Conservation (phyloP, 345 rosid species). For the Corchorus olitorius region DNA sequence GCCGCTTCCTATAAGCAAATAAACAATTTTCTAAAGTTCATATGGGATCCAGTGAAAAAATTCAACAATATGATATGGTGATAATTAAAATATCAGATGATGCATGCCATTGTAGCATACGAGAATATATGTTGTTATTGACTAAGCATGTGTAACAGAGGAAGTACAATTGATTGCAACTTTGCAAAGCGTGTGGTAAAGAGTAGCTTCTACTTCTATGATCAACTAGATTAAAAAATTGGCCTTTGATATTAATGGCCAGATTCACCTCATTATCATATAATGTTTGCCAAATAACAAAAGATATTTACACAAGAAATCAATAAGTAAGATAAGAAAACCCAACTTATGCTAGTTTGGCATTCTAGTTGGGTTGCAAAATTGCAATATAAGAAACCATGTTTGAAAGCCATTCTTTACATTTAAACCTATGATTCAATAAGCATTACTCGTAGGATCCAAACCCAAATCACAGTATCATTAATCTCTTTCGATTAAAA, state of each 20-base stretch:
- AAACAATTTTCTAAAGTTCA: conserved; percentile 15
- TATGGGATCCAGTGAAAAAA: background rate
- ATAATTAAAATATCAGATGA: background rate
- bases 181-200: background rate
- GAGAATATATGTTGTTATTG: background rate
- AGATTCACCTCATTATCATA: background rate
- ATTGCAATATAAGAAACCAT: background rate
- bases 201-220: background rate
- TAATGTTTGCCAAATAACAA: background rate
- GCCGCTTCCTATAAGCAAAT: conserved; percentile 70
- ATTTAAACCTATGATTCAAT: background rate
- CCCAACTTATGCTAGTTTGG: background rate
- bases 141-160: background rate
- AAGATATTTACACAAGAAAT: background rate
- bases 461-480: background rate
- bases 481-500: no score
- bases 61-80: background rate
- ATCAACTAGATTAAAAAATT: background rate
- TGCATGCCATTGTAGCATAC: background rate
- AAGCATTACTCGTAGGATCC: background rate
- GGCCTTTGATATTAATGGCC: background rate
- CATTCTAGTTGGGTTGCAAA: background rate
- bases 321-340: background rate
- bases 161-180: background rate
- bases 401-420: background rate